Base-by-base conservation (phyloP, 257 asterid genomes). In the Marsdenia floribunda region DNA sequence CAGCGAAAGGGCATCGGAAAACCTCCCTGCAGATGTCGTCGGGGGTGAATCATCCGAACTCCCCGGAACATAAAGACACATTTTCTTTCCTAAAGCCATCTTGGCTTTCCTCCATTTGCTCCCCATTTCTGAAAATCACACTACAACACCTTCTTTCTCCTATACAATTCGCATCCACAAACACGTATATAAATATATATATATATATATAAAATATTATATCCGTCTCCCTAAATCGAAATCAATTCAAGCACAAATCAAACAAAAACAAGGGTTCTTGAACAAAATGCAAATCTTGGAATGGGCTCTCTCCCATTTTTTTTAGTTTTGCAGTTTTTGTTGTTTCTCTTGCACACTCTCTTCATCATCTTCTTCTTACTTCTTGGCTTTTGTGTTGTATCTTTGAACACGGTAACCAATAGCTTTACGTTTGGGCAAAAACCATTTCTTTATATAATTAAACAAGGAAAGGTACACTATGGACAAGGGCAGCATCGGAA, bases 31-130 rank as follows among this genome's bases (percentile, higher is more conserved):
- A 70, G 73, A 8, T 73, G 76, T 42, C 74, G 70, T 46, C 59
- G 73, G 50, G 77, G 87, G 73, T 15, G 88, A 78, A 40, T 84
- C 90, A 14, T 86, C 93, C 1, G 54, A 52, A 33, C 89, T 82
- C 53, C 80, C 82, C 7, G 95, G 89, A 11, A 82, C 86, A 80
- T 83, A 72, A 5, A 93, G 85, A 50, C 97, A 93, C 14, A 85
- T 78, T 73, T 90, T 90, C 71, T 85, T 61, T 11, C 91, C 95
- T 37, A 93, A 86, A 75, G 96, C 90, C 70, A 84, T 16, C 83
- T 89, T 90, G 59, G 72, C 95, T 73, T 91, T 91, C 77, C 86
- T 75, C 98, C 98, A 93, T 91, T 83, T 88, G 80, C 92, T 90
- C 65, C 80, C 92, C 97, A 91, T 88, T 76, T 72, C 59, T 69